Base-by-base conservation (phyloP, 345 rosid species). In the Physaria fendleri region DNA sequence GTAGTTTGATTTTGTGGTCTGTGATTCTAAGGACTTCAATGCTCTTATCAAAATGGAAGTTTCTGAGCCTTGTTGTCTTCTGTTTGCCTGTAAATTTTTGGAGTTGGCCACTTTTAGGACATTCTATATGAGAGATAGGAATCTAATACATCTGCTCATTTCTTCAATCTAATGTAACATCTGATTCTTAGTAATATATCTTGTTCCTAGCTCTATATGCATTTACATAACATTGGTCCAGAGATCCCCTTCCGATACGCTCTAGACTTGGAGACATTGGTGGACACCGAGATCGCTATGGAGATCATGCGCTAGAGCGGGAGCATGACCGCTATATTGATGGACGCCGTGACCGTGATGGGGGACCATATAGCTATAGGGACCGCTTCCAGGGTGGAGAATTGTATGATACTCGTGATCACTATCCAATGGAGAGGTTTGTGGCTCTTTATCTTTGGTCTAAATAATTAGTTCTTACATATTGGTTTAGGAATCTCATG, bases 281-380 rank as follows among this genome's bases (percentile, higher is more conserved):
- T 72, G 76, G 76, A 25, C 82, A 78, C 27, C 79, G 78, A n/a
- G 89, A 80, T 70, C 80, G 82, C 24, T 76, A 79, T 57, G 79
- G 77, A 46, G 88, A 53, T 28, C 46, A 62, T 51, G 67, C 52
- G 16, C 24, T 25, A 30, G 65, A 58, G 9, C 14, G 81, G 14
- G 89, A 82, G 42, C 90, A 84, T 23, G 61, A 64, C 21, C 62
- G 17, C 55, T 84, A 45, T 64, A 16, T 82, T 35, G 90, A 85
- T 48, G 85, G 77, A 28, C 92, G 88, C 12, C 82, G 79, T 77
- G 96, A 84, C 10, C 85, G 78, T 76, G 98, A 85, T 69, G 92
- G 79, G n/a, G 83, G 90, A 20, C 82, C 81, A 68, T 71, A 39
- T 11, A 34, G 89, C 84, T 51, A 50, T 15, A 82, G 83, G 70